Base-by-base conservation (phyloP, 345 rosid species). In the Clarkia xantiana region DNA sequence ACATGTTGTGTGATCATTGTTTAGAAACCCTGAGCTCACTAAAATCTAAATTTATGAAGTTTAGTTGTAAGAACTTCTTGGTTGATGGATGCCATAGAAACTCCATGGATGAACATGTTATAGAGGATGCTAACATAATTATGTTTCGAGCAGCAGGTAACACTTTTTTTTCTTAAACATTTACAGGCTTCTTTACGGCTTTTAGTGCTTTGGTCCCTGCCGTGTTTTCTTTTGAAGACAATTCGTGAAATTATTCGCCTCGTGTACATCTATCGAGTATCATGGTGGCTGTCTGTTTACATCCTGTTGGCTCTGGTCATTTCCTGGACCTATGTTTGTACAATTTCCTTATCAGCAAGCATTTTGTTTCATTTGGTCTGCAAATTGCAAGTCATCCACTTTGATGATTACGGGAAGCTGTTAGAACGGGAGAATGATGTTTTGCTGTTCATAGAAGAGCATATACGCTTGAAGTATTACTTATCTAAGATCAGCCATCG, bases 401-500 rank as follows among this genome's bases (percentile, higher is more conserved):
- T 85, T 51, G 82, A 82, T 18, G 91, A 84, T 60, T 84, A 84
- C 16, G 74, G 75, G 2, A 79, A 78, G 77, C 76, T 79, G 40
- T 51, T 84, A 67, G 82, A 78, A 43, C 76, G 68, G 40, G 97
- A 81, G 22, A 69, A 74, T 11, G 86, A 81, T 52, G 80, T 88
- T 63, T 49, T 71, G 44, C 49, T 72, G 52, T 72, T 78, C 46
- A 80, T 82, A 22, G 74, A 80, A 39, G 94, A 85, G 62, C 97
- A 89, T 62, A 70, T 69, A 44, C 90, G 81, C 45, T 71, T 89
- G 11, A 75, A 94, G 0, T 59, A 77, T 65, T 67, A 89, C 59
- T 90, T 85, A 14, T 85, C 95, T 40, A 89, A 89, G 70, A 89
- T 89, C 62, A 89, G 97, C 75, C 97, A 89, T 65, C 78, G 94